Base-by-base conservation (phyloP, 257 asterid genomes). In the Asclepias syriaca region DNA sequence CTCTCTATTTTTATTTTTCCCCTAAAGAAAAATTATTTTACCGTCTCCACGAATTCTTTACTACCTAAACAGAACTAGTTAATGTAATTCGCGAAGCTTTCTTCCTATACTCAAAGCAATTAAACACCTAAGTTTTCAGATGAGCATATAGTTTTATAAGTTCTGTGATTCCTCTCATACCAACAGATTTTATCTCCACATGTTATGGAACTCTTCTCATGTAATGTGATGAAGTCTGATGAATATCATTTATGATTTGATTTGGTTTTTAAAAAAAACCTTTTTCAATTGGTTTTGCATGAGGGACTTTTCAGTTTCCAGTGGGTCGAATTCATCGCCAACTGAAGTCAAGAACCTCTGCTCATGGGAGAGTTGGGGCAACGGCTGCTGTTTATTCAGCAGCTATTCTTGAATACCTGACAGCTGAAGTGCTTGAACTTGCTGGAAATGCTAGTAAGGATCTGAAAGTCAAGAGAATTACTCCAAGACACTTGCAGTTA, bases 381-480 rank as follows among this genome's bases (percentile, higher is more conserved):
- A 93, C 98, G 3, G 96, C 97, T 64, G 98, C 98, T 5, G 98
- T 93, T 21, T 91, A 89, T 83, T 86, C 98, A 0, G 98, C 98
- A 56, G 96, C 98, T 9, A 92, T 92, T 70, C 96, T 93, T 5
- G 98, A 93, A 76, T 93, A 93, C 53, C 68, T 93, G 49, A 90
- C 98, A 1, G 98, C 98, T 27, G 97, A 93, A 69, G 98, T 93
- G 69, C 98, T 93, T 9, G 98, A 93, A 77, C 70, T 93, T 79
- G 98, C 98, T 69, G 98, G 98, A 70, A 93, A 93, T 45, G 98
- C 98, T 1, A 93, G 98, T 89, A 93, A 93, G 71, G 98, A 93
- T 85, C 79, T 93, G 51, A 93, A 93, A 80, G 98, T 93, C 63
- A 93, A 93, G 95, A 89, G 98, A 82, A 93, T 93, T 65, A 90